These are phyloP conservation scores for Naumovozyma baii DNA, from an alignment of 805 yeast species.

Conservation along the genomic window DNA sequence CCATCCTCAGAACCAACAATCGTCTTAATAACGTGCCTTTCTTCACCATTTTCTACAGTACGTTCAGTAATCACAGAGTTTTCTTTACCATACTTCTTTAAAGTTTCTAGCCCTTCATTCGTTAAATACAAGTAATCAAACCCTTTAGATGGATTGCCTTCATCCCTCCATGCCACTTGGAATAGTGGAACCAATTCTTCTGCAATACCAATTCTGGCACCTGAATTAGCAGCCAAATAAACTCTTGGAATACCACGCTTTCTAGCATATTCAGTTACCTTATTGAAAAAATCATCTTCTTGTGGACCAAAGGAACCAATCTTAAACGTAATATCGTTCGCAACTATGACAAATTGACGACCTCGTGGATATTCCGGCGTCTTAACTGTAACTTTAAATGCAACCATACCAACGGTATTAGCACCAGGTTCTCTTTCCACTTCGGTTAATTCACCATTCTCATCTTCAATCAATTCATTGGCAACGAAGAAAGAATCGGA, in stretches of 20 bases:
- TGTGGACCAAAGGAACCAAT: slow-evolving; percentile 98
- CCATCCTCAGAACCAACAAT: slow-evolving; percentile 94
- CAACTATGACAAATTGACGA: slow-evolving; percentile 84
- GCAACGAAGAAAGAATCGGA: slow-evolving; percentile 63
- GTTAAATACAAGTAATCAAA: slow-evolving; percentile 81
- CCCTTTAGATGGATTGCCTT: slow-evolving; percentile 68
- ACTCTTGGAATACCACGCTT: slow-evolving; percentile 88
- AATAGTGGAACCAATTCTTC: slow-evolving; percentile 86
- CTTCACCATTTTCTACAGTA: slow-evolving; percentile 76
- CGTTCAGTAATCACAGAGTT: slow-evolving; percentile 64
- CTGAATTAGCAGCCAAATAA: slow-evolving; percentile 95
- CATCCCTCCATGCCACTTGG: slow-evolving; percentile 89
- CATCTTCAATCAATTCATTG: slow-evolving; percentile 78
- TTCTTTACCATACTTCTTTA: slow-evolving; percentile 51
- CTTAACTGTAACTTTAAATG: slow-evolving; percentile 79
- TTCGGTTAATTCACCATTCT: slow-evolving; percentile 67
- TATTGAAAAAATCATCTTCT: slow-evolving; percentile 86
- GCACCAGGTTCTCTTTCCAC: slow-evolving; percentile 95
- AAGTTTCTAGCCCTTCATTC: slow-evolving; percentile 47
- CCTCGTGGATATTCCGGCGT: slow-evolving; percentile 97
- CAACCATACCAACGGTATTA: slow-evolving; percentile 94
- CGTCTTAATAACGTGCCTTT: slow-evolving; percentile 69
- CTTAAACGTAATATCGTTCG: slow-evolving; percentile 94
- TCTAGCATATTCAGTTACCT: slow-evolving; percentile 87
- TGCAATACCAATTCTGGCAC: slow-evolving; percentile 98